Evolutionary conservation across 148 eudicot genomes (phyloP).

Genomic region (Oxyria digyna): DNA sequence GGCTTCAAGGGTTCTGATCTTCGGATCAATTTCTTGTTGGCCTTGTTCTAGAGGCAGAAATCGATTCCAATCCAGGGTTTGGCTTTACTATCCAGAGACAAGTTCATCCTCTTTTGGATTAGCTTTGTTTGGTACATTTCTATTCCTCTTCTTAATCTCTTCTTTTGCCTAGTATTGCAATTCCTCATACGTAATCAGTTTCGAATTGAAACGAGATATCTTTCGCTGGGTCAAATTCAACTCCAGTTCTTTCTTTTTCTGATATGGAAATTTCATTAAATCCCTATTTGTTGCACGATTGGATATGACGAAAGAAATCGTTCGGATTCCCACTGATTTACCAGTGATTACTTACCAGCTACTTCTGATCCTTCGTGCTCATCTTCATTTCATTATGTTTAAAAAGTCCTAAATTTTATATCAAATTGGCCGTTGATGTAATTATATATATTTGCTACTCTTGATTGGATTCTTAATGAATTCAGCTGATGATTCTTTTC

Average conservation of each 20-base stretch:
- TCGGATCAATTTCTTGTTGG: constrained; percentile 25
- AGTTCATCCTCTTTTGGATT: background rate
- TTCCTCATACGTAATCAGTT: background rate
- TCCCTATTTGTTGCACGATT: too few relatives aligned
- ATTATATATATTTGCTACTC: background rate
- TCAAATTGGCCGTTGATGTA: background rate
- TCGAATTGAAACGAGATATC: background rate
- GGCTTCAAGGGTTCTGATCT: constrained; percentile 37
- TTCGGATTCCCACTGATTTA: constrained; percentile 12
- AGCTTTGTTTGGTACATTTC: constrained; percentile 4
- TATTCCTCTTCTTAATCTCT: background rate
- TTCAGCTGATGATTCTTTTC: background rate
- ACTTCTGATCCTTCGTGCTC: constrained; percentile 11
- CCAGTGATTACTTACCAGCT: constrained; percentile 6
- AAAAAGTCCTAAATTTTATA: background rate
- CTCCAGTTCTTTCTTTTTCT: background rate
- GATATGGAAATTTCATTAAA: too few relatives aligned
- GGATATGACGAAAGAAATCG: constrained; percentile 7
- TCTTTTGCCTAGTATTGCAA: constrained; percentile 4
- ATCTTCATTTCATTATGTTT: too few relatives aligned
- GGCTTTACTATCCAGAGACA: background rate
- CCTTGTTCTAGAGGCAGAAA: constrained; percentile 35
- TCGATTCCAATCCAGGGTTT: constrained; percentile 5
- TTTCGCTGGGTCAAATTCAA: background rate
- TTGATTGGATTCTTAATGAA: background rate